Base-by-base conservation (phyloP, 768 basidiomycete species). In the Mycena galericulata region DNA sequence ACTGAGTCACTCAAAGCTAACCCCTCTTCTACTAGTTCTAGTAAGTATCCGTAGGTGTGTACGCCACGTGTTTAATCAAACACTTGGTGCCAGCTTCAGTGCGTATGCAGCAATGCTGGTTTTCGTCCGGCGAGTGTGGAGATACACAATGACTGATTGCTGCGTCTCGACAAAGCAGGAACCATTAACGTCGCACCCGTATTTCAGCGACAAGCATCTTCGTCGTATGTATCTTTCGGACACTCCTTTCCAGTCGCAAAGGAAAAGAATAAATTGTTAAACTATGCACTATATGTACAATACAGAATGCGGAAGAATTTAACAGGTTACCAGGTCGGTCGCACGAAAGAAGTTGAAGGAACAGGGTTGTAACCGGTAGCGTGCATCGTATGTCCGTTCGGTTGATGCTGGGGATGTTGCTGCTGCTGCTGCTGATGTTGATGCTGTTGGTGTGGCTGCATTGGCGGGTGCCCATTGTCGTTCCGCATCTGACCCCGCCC, bases 401-500 rank as follows among this genome's bases (percentile, higher is more conserved):
- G 75, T 49, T 72, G 72, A 51, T 77, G 75, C 49, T 77, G 73
- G 10, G 79, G 74, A 58, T 76, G 79, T 60, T 78, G 80, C n/a
- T 49, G 76, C 69, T 58, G 79, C 75, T 56, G 78, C 32, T 72
- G 74, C 47, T 73, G 72, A 47, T 75, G 74, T 29, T 70, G 74
- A 43, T 73, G 73, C 26, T 76, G 75, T 40, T 78, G 73, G 22
- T 78, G 74, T 59, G 76, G 80, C 50, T 83, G 83, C 72, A 84
- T 79, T 58, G 82, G 82, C 67, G 84, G 80, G 61, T 84, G 81
- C 43, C 84, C 83, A 74, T 80, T 80, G 64, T 89, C 87, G 49
- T 81, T 74, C 38, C 88, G 85, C 27, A 79, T 79, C 68, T 86
- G 88, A 20, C 84, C 82, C 43, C 88, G 86, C 43, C 84, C 86